Conservation (phyloP, 2,329 filamentous ascomycete genomes). For the Celoporthe dispersa region DNA sequence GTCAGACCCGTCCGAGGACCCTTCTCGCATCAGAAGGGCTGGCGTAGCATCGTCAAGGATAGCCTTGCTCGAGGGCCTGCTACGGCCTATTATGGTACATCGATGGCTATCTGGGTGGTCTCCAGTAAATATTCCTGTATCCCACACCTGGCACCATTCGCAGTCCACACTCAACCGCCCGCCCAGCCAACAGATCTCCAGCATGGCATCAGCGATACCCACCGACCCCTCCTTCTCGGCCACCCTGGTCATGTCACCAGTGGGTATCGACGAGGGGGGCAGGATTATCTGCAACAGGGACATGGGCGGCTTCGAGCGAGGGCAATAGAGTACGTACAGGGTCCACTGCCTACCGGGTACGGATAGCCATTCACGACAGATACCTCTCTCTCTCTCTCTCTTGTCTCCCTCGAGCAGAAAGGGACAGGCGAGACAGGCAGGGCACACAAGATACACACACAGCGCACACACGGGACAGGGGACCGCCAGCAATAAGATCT, state of each 20-base stretch:
- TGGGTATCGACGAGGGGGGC: constrained; percentile 7
- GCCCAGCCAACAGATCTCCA: background rate
- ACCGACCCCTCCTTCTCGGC: constrained; percentile 5
- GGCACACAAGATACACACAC: background rate
- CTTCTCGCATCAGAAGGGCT: constrained; percentile 22
- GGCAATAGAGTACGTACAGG: background rate
- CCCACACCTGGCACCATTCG: background rate
- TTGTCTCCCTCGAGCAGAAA: constrained; percentile 33
- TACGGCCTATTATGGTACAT: background rate
- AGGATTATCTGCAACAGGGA: constrained; percentile 1
- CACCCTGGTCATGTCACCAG: background rate
- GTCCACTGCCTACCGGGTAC: background rate
- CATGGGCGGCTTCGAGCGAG: background rate
- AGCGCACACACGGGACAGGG: constrained; percentile 4
- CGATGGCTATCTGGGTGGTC: background rate
- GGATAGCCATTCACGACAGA: constrained; percentile 3
- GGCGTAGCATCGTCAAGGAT: constrained; percentile 12
- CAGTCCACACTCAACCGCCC: background rate
- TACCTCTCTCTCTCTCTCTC: constrained; percentile 15
- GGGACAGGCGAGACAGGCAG: constrained; percentile 16
- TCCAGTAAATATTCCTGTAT: constrained; percentile 3
- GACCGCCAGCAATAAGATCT: background rate
- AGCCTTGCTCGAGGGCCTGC: constrained; percentile 8
- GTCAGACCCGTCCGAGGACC: constrained; percentile 24
- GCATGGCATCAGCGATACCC: constrained; percentile 2